phyloP scores from a whole-genome alignment of 1,139 yeast genomes.

The Lodderomyces beijingensis region DNA sequence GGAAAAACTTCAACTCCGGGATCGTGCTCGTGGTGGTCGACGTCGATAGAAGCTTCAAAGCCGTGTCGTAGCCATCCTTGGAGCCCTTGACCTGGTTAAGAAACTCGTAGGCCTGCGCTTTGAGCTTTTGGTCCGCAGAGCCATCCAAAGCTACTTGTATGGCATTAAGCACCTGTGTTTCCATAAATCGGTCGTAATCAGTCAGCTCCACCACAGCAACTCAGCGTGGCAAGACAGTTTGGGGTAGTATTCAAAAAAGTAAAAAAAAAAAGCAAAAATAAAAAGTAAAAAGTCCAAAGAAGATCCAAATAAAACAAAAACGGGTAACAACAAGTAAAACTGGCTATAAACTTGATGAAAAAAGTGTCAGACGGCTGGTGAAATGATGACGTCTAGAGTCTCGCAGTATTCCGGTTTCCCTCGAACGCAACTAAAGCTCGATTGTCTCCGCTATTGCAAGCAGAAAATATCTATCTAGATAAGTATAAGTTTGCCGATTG shows the following conservation, averaged over 20 bases:
- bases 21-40: slow-evolving; percentile 26
- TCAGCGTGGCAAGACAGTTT: too few relatives aligned
- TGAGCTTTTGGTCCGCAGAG: slow-evolving; percentile 62
- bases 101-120: slow-evolving; percentile 80
- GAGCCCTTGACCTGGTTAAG: slow-evolving; percentile 73
- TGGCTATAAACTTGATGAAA: too few relatives aligned
- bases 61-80: slow-evolving; percentile 74
- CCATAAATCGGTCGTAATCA: slow-evolving; percentile 41
- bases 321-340: too few relatives aligned
- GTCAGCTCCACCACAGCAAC: too few relatives aligned
- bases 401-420: too few relatives aligned
- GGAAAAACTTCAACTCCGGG: slow-evolving; percentile 60
- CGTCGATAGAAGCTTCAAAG: slow-evolving; percentile 53
- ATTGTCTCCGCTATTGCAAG: too few relatives aligned
- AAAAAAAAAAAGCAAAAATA: not conserved
- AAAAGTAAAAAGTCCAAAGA: not conserved
- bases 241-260: too few relatives aligned
- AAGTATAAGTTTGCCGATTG: too few relatives aligned
- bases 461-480: too few relatives aligned
- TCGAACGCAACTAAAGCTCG: too few relatives aligned
- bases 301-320: not conserved
- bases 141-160: slow-evolving; percentile 85
- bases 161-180: slow-evolving; percentile 87
- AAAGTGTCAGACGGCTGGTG: too few relatives aligned
- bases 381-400: too few relatives aligned